phyloP scores from a whole-genome alignment of 345 rosid genomes.

The Lumnitzera littorea region DNA sequence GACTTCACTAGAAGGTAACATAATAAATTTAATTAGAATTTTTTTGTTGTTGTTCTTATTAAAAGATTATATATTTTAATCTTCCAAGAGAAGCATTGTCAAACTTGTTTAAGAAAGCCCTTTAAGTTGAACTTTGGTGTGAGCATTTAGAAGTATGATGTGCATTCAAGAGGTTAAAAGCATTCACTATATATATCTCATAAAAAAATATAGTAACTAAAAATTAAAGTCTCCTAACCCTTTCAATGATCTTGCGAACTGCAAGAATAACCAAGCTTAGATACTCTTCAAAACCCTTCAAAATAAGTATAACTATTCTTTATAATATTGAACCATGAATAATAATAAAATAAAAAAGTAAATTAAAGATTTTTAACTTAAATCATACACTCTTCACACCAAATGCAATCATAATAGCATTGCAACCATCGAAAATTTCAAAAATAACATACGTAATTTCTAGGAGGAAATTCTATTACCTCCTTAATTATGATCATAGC shows the following conservation, averaged over 20 bases:
- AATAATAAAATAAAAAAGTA: too few species aligned
- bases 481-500: slow-evolving; percentile 39
- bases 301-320: too few species aligned
- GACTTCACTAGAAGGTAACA: slow-evolving; percentile 38
- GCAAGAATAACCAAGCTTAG: too few species aligned
- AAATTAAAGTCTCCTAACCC: too few species aligned
- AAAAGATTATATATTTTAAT: background rate
- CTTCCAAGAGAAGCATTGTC: background rate
- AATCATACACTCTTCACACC: too few species aligned
- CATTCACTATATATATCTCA: slow-evolving; percentile 46
- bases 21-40: background rate
- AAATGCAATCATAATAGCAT: too few species aligned
- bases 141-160: slow-evolving; percentile 38
- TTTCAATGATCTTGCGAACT: too few species aligned
- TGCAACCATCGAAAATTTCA: slow-evolving; percentile 39
- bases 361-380: too few species aligned
- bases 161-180: slow-evolving; percentile 41
- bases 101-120: slow-evolving; percentile 70
- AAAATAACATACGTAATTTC: slow-evolving; percentile 51
- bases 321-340: too few species aligned
- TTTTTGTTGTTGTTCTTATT: background rate
- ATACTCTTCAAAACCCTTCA: too few species aligned
- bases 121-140: slow-evolving; percentile 53
- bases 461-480: slow-evolving; percentile 22
- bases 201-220: slow-evolving; percentile 26